Evolutionary conservation across 2,329 filamentous ascomycete species (phyloP).

Genomic region (Trichothecium sympodiale): DNA sequence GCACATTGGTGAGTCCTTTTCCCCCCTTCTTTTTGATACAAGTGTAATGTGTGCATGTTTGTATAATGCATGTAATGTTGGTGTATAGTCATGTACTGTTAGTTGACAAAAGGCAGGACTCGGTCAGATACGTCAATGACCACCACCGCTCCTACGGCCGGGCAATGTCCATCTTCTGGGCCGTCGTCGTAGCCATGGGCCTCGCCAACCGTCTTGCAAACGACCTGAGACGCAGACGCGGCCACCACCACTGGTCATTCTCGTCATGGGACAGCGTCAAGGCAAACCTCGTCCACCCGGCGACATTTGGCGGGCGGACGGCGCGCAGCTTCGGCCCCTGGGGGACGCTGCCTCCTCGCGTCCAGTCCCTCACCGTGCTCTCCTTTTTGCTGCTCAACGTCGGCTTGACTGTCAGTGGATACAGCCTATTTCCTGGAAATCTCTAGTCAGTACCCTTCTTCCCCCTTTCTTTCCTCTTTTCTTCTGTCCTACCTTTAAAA

Average conservation of each 20-base stretch:
- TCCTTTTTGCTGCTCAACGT: conserved; percentile 27
- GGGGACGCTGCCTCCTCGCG: conserved; percentile 30
- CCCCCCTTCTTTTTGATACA: not conserved
- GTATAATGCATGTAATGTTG: not conserved
- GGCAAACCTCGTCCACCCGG: conserved; percentile 23
- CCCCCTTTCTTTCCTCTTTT: no score
- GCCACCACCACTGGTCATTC: not conserved
- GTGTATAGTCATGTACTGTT: not conserved
- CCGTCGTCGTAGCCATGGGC: conserved; percentile 23
- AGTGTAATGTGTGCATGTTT: not conserved
- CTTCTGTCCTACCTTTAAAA: no score
- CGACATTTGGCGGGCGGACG: conserved; percentile 30
- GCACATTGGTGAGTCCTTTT: conserved; percentile 22
- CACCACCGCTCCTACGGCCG: conserved; percentile 24
- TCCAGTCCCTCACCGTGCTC: conserved; percentile 29
- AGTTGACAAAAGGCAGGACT: conserved; percentile 14
- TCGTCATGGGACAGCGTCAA: conserved; percentile 16
- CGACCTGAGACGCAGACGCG: not conserved
- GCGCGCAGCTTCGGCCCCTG: conserved; percentile 30
- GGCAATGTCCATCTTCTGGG: conserved; percentile 30
- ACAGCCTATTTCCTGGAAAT: conserved; percentile 23
- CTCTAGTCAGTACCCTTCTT: conserved; percentile 21
- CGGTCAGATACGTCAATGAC: conserved; percentile 20
- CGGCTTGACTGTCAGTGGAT: conserved; percentile 22
- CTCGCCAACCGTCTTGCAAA: conserved; percentile 16